These are phyloP conservation scores for Cutaneotrichosporon mucoides DNA, from an alignment of 1,284 basidiomycete species.

Conservation along the genomic window DNA sequence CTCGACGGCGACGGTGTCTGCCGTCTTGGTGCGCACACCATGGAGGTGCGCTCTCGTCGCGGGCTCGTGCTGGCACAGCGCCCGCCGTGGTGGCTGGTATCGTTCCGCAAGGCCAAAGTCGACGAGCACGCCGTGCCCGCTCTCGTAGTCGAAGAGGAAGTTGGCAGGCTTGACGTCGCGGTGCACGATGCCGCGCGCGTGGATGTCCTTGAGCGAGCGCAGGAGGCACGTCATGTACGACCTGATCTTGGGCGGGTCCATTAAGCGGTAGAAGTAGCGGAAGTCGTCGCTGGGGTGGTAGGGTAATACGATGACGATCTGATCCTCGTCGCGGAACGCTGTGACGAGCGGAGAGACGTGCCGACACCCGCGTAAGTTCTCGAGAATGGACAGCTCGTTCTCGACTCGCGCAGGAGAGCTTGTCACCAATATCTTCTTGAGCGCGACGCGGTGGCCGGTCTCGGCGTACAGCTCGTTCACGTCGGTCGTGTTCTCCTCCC, in stretches of 20 bases:
- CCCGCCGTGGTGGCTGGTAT: constrained; percentile 44
- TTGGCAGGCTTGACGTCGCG: constrained; percentile 99
- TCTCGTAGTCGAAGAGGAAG: constrained; percentile 86
- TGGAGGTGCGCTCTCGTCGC: constrained; percentile 63
- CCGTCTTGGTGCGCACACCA: constrained; percentile 51
- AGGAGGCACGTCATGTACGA: constrained; percentile 89
- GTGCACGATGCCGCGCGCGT: constrained; percentile 84
- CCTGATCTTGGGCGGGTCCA: constrained; percentile 57
- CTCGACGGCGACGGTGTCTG: constrained; percentile 40
- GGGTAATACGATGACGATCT: constrained; percentile 92
- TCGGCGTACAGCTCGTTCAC: constrained; percentile 5
- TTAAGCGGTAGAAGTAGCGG: constrained; percentile 53
- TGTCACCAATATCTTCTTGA: constrained; percentile 97
- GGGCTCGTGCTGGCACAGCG: constrained; percentile 67
- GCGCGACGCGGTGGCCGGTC: constrained; percentile 67
- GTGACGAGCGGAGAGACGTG: constrained; percentile 90
- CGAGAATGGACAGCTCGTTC: constrained; percentile 93
- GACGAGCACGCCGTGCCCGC: constrained; percentile 79
- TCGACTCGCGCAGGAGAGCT: constrained; percentile 86
- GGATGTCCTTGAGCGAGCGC: constrained; percentile 82
- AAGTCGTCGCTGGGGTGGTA: constrained; percentile 92
- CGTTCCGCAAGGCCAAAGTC: constrained; percentile 90
- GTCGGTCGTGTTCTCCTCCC: constrained; percentile 51
- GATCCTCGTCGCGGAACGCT: constrained; percentile 86
- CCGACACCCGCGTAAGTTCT: constrained; percentile 66